Evolutionary conservation across 2,329 filamentous ascomycete genomes (phyloP).

Genomic region (Aspergillus sp.): DNA sequence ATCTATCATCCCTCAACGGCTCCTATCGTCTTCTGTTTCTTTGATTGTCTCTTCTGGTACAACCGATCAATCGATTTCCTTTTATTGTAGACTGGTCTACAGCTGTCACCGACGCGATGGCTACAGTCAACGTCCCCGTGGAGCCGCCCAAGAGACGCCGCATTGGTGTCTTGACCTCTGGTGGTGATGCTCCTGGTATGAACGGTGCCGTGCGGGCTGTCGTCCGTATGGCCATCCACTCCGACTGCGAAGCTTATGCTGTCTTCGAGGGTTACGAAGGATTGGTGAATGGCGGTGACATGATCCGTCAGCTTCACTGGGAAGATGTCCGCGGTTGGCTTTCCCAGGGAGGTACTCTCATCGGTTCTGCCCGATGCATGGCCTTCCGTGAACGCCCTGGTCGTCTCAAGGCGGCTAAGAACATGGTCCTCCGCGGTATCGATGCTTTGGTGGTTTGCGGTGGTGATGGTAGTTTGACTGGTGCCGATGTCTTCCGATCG

Average conservation of each 20-base stretch:
- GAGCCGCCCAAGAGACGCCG: slow-evolving; percentile 50
- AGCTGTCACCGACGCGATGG: slow-evolving; percentile 11
- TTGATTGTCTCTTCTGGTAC: background rate
- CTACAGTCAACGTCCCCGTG: slow-evolving; percentile 11
- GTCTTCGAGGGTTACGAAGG: slow-evolving; percentile 96
- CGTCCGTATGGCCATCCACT: slow-evolving; percentile 84
- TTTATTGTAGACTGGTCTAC: too few relatives aligned
- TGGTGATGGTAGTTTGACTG: slow-evolving; percentile 92
- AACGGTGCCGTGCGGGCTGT: slow-evolving; percentile 86
- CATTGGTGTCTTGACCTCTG: slow-evolving; percentile 90
- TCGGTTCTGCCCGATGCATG: slow-evolving; percentile 91
- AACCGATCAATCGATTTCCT: too few relatives aligned
- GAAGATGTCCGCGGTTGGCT: slow-evolving; percentile 92
- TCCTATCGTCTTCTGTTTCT: slow-evolving; percentile 11
- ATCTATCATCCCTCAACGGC: slow-evolving; percentile 7
- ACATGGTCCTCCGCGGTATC: slow-evolving; percentile 88
- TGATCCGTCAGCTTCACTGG: slow-evolving; percentile 87
- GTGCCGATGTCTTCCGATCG: slow-evolving; percentile 84
- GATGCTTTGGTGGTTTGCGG: slow-evolving; percentile 96
- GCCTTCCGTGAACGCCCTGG: slow-evolving; percentile 86
- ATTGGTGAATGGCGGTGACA: slow-evolving; percentile 78
- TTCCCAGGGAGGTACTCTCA: slow-evolving; percentile 89
- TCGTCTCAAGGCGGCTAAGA: slow-evolving; percentile 80
- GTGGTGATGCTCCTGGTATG: slow-evolving; percentile 93
- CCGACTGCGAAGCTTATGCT: slow-evolving; percentile 73